Conservation (phyloP, 164 flowering plant species). For the Sedum album region DNA sequence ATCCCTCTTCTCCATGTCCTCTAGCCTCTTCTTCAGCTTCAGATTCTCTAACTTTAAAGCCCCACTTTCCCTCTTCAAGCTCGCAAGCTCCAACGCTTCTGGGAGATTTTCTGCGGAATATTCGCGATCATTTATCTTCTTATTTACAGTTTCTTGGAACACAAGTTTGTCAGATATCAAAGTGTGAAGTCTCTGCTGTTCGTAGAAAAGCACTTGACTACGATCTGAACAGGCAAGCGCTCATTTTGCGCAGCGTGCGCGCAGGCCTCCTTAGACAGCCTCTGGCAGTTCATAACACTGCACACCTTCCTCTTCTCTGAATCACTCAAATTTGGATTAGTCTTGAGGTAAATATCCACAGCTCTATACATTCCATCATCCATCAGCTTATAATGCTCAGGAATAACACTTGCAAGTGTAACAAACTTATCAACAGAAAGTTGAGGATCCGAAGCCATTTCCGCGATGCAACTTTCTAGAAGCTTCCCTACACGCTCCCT, state of each 20-base stretch:
- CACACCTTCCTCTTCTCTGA: slow-evolving; percentile 84
- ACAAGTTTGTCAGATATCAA: slow-evolving; percentile 31
- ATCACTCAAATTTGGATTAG: slow-evolving; percentile 74
- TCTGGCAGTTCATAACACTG: slow-evolving; percentile 94
- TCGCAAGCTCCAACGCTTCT: slow-evolving; percentile 39
- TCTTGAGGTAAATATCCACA: slow-evolving; percentile 89
- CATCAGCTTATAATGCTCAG: slow-evolving; percentile 61
- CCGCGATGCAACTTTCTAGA: slow-evolving; percentile 85
- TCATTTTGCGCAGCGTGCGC: slow-evolving; percentile 97
- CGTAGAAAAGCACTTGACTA: slow-evolving; percentile 94
- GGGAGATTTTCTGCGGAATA: slow-evolving; percentile 26
- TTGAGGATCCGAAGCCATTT: slow-evolving; percentile 78
- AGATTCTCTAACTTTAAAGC: slow-evolving; percentile 65
- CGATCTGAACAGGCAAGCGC: slow-evolving; percentile 87
- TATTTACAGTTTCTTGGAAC: slow-evolving; percentile 30
- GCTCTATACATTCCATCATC: slow-evolving; percentile 98
- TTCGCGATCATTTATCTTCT: slow-evolving; percentile 9
- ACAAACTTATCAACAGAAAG: slow-evolving; percentile 56
- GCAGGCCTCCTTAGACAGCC: slow-evolving; percentile 83
- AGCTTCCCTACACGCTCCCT: slow-evolving; percentile 63
- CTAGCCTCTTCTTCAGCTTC: slow-evolving; percentile 55
- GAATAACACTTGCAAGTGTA: slow-evolving; percentile 62
- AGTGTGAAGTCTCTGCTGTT: slow-evolving; percentile 85
- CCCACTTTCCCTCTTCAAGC: slow-evolving; percentile 55
- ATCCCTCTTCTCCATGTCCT: slow-evolving; percentile 43